Conservation (phyloP, 306 rosid genomes). For the Pterocarpus santalinus region DNA sequence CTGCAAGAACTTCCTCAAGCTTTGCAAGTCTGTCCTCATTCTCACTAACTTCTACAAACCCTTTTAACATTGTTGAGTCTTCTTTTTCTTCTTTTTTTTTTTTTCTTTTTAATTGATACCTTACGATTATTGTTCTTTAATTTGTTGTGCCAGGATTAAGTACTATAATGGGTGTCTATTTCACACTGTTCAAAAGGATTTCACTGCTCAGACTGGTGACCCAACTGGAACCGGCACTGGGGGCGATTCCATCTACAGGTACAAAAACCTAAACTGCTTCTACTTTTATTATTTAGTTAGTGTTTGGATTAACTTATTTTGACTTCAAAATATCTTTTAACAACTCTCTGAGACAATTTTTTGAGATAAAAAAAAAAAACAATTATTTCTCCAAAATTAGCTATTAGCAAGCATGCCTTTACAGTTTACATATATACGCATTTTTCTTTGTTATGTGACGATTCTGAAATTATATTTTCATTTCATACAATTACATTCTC, state of each 20-base stretch:
- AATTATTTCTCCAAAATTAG: too few relatives aligned
- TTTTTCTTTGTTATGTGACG: not conserved
- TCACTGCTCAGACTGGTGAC: slow-evolving; percentile 95
- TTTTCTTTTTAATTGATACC: not conserved
- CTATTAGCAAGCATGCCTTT: not conserved
- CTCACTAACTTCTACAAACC: not conserved
- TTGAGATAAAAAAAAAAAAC: too few relatives aligned
- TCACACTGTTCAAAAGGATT: slow-evolving; percentile 91
- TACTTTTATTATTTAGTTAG: not conserved
- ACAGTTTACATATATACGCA: not conserved
- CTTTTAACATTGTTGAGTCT: too few relatives aligned
- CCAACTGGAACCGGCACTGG: slow-evolving; percentile 84
- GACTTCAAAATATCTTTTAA: too few relatives aligned
- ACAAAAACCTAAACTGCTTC: slow-evolving; percentile 14
- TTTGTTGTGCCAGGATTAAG: slow-evolving; percentile 67
- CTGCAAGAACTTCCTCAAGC: slow-evolving; percentile 90
- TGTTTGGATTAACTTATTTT: too few relatives aligned
- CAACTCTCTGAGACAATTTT: too few relatives aligned
- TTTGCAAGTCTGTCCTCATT: slow-evolving; percentile 70
- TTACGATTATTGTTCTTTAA: slow-evolving; percentile 30
- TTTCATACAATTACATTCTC: not conserved
- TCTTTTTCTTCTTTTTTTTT: too few relatives aligned
- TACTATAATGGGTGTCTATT: slow-evolving; percentile 88
- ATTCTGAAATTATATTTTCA: slow-evolving; percentile 21
- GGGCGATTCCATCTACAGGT: slow-evolving; percentile 89